These are phyloP conservation scores for Phytopythium aichiense DNA, from an alignment of 352 stramenopile species.

Conservation along the genomic window DNA sequence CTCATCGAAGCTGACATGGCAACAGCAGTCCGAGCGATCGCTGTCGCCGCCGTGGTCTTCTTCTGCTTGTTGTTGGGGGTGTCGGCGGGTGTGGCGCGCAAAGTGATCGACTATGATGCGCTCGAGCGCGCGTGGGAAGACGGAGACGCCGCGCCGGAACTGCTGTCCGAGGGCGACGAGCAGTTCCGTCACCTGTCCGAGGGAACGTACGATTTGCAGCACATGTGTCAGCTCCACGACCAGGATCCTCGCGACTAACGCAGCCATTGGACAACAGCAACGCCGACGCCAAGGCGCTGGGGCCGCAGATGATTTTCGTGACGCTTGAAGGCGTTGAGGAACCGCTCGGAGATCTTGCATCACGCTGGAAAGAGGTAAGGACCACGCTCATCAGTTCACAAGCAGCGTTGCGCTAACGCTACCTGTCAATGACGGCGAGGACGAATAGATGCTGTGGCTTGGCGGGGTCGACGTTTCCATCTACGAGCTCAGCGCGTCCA, in stretches of 20 bases:
- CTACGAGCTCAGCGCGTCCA: conserved; percentile 55
- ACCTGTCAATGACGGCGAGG: not conserved
- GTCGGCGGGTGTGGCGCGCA: conserved; percentile 2
- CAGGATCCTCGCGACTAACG: not conserved
- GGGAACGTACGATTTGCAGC: conserved; percentile 19
- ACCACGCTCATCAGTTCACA: not conserved
- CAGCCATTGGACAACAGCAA: conserved; percentile 18
- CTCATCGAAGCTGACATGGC: not conserved
- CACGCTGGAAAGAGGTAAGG: conserved; percentile 68
- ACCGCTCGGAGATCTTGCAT: conserved; percentile 36
- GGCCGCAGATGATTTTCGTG: conserved; percentile 80
- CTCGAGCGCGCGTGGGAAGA: conserved; percentile 63
- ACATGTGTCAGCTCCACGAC: not conserved
- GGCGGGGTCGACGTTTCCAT: conserved; percentile 63
- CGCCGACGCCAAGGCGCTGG: conserved; percentile 41
- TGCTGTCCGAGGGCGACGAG: conserved; percentile 43
- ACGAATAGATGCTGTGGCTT: conserved; percentile 62
- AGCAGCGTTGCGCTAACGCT: not conserved
- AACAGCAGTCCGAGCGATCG: not conserved
- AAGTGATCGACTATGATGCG: conserved; percentile 55
- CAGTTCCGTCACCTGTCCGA: conserved; percentile 38
- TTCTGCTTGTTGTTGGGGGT: not conserved
- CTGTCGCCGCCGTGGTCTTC: not conserved
- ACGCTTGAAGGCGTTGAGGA: conserved; percentile 34
- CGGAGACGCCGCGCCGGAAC: conserved; percentile 41